These are phyloP conservation scores for Penicillium glabrum DNA, from an alignment of 2,329 filamentous ascomycete genomes.

Conservation along the genomic window DNA sequence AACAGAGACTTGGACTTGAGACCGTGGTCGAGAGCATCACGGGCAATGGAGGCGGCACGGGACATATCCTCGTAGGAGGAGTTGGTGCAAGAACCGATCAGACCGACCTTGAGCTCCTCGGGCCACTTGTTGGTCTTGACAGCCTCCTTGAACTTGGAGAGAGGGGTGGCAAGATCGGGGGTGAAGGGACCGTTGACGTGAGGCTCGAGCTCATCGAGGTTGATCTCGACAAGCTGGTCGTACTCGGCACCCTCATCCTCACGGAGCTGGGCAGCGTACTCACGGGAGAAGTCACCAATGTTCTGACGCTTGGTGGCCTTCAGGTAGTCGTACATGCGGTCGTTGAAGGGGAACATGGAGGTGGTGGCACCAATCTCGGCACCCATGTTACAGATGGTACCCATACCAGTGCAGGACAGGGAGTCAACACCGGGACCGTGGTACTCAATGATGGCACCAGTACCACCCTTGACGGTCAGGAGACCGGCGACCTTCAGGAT, in stretches of 20 bases:
- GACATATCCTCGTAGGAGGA: conserved; percentile 99
- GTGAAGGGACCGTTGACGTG: conserved; percentile 98
- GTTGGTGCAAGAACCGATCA: conserved; percentile 98
- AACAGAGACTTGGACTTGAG: conserved; percentile 87
- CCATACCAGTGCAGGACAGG: conserved; percentile 89
- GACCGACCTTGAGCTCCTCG: conserved; percentile 81
- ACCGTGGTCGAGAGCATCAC: conserved; percentile 85
- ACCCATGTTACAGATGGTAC: conserved; percentile 88
- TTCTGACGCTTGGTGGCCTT: conserved; percentile 74
- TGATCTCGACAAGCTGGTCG: conserved; percentile 85
- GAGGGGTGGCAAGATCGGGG: conserved; percentile 87
- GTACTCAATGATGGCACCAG: conserved; percentile 93
- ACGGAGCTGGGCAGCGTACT: conserved; percentile 60
- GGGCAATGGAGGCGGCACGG: conserved; percentile 85
- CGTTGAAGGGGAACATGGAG: conserved; percentile 89
- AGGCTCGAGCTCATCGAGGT: conserved; percentile 86
- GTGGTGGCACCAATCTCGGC: conserved; percentile 91
- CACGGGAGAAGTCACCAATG: conserved; percentile 67
- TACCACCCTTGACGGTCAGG: conserved; percentile 90
- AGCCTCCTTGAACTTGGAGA: conserved; percentile 84
- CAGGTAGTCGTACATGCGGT: conserved; percentile 81
- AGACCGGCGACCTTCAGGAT: conserved; percentile 87
- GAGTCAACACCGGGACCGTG: conserved; percentile 86
- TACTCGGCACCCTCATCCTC: conserved; percentile 83
- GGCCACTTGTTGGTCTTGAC: conserved; percentile 88